A percentile compares a stretch with the other conserved stretches of the same genome.
Evolutionary conservation across 2,329 filamentous ascomycete genomes (phyloP).

Genomic region (Cordyceps cateniannulata): DNA sequence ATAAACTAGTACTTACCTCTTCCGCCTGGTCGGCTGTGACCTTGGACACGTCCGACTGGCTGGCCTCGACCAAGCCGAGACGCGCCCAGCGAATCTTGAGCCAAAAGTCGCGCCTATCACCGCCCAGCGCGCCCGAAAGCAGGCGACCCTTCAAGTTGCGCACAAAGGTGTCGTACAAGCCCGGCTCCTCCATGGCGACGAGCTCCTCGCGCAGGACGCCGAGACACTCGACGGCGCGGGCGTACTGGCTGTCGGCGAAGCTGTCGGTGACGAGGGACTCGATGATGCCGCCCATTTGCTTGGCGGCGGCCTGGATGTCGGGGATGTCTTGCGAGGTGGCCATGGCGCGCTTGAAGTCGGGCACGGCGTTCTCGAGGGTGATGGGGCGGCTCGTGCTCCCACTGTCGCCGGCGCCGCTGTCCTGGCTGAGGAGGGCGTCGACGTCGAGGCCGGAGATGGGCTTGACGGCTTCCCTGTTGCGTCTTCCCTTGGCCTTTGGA

Average conservation of each 20-base stretch:
- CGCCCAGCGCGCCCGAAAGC: slow-evolving; percentile 62
- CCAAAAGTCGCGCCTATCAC: slow-evolving; percentile 80
- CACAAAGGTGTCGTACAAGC: slow-evolving; percentile 69
- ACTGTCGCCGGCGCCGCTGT: slow-evolving; percentile 39
- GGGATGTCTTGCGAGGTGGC: slow-evolving; percentile 51
- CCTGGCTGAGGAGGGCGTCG: slow-evolving; percentile 57
- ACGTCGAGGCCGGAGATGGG: slow-evolving; percentile 88
- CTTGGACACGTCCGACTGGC: slow-evolving; percentile 55
- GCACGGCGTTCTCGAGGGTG: slow-evolving; percentile 67
- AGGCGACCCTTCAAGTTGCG: slow-evolving; percentile 65
- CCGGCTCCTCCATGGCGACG: slow-evolving; percentile 67
- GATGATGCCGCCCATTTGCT: slow-evolving; percentile 70
- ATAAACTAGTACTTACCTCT: slow-evolving; percentile 36
- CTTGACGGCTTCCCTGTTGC: slow-evolving; percentile 63
- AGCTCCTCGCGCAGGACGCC: slow-evolving; percentile 73
- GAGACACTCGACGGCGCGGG: slow-evolving; percentile 67
- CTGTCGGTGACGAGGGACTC: slow-evolving; percentile 62
- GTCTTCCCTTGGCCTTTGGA: slow-evolving; percentile 69
- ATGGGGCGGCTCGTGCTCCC: slow-evolving; percentile 29
- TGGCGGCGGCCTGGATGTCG: slow-evolving; percentile 59
- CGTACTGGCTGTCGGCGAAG: slow-evolving; percentile 69
- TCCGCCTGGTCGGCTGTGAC: slow-evolving; percentile 67
- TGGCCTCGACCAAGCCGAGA: slow-evolving; percentile 66
- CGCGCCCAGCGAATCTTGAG: slow-evolving; percentile 59
- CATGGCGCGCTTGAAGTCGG: slow-evolving; percentile 82